These are phyloP conservation scores for Ganoderma resinaceum DNA, from an alignment of 1,284 basidiomycete species.

Conservation along the genomic window DNA sequence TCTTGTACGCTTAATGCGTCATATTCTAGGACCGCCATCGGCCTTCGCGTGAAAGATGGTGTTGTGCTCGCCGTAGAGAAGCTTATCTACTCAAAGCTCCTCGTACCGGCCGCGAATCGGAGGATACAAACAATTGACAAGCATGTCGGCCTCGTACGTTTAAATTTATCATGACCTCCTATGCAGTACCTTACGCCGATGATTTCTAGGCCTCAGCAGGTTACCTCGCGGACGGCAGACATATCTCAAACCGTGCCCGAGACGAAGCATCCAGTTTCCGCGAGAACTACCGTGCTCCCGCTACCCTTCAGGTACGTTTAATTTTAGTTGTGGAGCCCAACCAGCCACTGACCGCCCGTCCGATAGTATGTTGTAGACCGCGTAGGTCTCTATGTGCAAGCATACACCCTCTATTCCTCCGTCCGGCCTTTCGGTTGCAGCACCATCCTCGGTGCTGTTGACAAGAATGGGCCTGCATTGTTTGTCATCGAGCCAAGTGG, in stretches of 20 bases:
- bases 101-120: conserved; percentile 93
- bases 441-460: conserved; percentile 89
- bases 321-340: conserved; percentile 27
- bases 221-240: conserved; percentile 92
- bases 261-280: conserved; percentile 86
- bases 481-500: conserved; percentile 97
- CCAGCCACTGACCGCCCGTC: conserved; percentile 10
- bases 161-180: background rate
- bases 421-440: conserved; percentile 98
- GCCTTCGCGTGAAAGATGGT: conserved; percentile 93
- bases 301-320: conserved; percentile 78
- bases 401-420: conserved; percentile 97
- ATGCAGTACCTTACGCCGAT: background rate
- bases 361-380: conserved; percentile 84
- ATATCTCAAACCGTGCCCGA: conserved; percentile 85
- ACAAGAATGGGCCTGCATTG: conserved; percentile 88
- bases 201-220: conserved; percentile 85
- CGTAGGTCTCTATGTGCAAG: conserved; percentile 89
- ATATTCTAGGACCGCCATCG: conserved; percentile 82
- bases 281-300: conserved; percentile 77
- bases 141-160: conserved; percentile 86
- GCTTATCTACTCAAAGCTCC: conserved; percentile 95
- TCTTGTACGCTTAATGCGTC: background rate
- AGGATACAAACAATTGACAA: conserved; percentile 94
- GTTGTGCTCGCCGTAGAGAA: conserved; percentile 97